phyloP scores from a whole-genome alignment of 1,284 basidiomycete genomes.

The Anthracocystis setariae region DNA sequence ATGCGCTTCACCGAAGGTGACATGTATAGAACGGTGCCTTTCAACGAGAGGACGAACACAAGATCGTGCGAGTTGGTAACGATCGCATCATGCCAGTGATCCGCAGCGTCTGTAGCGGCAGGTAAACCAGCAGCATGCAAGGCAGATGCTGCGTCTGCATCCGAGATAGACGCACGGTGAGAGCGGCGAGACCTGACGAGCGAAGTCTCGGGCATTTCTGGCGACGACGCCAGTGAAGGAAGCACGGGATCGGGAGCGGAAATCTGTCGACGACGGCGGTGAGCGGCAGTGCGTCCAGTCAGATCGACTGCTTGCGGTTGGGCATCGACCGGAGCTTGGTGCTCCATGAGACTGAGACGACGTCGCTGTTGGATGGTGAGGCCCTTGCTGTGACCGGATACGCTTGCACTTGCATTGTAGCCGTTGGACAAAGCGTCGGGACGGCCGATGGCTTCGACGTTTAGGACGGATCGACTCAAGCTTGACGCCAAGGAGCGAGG shows the following conservation, averaged over 20 bases:
- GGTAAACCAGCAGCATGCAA: constrained; percentile 2
- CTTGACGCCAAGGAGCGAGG: constrained; percentile 40
- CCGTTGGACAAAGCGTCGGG: constrained; percentile 7
- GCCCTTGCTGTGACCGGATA: constrained; percentile 4
- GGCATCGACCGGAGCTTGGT: neutral
- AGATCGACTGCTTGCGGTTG: neutral
- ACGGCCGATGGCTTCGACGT: constrained; percentile 22
- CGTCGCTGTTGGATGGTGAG: constrained; percentile 51
- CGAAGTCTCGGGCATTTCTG: constrained; percentile 23
- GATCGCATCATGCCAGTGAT: constrained; percentile 34
- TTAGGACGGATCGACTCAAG: constrained; percentile 44
- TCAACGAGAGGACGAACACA: constrained; percentile 79
- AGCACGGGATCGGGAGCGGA: constrained; percentile 34
- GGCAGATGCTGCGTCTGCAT: neutral
- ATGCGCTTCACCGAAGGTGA: constrained; percentile 71
- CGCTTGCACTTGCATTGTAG: neutral
- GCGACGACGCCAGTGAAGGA: constrained; percentile 17
- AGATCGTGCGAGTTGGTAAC: constrained; percentile 48
- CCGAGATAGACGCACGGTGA: constrained; percentile 6
- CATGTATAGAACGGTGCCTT: constrained; percentile 89
- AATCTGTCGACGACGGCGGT: constrained; percentile 33
- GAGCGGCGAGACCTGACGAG: constrained; percentile 16
- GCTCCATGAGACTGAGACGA: constrained; percentile 31
- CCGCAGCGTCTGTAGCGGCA: constrained; percentile 1
- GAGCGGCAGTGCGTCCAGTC: neutral